A percentile compares a stretch with the other conserved stretches of the same genome.
phyloP scores from a whole-genome alignment of 345 rosid species.

The Aquilaria sinensis region DNA sequence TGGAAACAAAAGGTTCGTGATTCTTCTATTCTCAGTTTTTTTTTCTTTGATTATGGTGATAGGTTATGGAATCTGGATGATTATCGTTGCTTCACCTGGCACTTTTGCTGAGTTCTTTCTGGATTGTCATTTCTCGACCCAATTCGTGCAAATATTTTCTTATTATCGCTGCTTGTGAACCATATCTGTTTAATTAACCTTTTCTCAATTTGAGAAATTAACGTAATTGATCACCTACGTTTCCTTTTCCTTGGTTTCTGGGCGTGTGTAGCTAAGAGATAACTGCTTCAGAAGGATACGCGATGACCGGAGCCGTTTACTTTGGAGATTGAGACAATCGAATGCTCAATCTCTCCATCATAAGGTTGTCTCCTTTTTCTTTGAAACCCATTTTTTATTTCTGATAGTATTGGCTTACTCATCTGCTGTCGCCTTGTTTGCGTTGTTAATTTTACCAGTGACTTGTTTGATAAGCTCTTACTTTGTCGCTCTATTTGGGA shows the following conservation, averaged over 20 bases:
- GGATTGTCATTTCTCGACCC: too few species aligned
- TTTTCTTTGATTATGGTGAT: not conserved
- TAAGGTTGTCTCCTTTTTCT: constrained; percentile 31
- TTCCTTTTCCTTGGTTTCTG: too few species aligned
- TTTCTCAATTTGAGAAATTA: too few species aligned
- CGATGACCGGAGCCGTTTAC: constrained; percentile 60
- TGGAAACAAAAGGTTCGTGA: constrained; percentile 61
- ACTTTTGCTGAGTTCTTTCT: too few species aligned
- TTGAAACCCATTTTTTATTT: not conserved
- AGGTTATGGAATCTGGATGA: too few species aligned
- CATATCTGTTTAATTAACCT: too few species aligned
- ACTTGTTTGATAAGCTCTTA: not conserved
- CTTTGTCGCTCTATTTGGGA: not conserved
- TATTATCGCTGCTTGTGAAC: too few species aligned
- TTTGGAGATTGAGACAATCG: constrained; percentile 77
- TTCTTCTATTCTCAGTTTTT: not conserved
- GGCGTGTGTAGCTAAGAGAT: constrained; percentile 53
- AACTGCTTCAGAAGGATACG: constrained; percentile 69
- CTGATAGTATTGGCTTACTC: not conserved
- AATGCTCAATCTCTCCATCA: constrained; percentile 30
- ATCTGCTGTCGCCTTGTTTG: too few species aligned
- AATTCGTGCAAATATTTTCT: too few species aligned
- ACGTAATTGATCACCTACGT: too few species aligned
- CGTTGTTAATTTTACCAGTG: not conserved
- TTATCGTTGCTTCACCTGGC: too few species aligned